These are phyloP conservation scores for Neonectria sp. DNA, from an alignment of 2,329 filamentous ascomycete genomes.

Conservation along the genomic window DNA sequence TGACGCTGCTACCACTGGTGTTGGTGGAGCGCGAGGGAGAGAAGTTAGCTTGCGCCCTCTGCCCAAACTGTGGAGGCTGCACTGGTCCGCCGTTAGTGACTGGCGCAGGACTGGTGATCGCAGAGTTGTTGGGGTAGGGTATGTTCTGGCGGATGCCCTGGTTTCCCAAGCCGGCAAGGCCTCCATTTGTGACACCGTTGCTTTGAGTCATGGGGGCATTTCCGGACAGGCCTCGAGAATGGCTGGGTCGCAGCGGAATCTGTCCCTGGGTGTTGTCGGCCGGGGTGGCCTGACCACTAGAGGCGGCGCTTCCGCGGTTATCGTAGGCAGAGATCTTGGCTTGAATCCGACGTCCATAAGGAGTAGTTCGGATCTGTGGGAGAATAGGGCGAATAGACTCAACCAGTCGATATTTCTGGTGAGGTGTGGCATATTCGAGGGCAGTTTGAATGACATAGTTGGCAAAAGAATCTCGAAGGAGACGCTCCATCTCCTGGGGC, in stretches of 20 bases:
- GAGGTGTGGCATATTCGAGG: constrained; percentile 84
- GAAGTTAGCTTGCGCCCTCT: constrained; percentile 47
- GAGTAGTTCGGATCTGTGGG: constrained; percentile 88
- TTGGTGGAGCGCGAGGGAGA: constrained; percentile 43
- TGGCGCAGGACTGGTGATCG: constrained; percentile 51
- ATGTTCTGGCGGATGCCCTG: constrained; percentile 52
- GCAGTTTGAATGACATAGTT: constrained; percentile 99
- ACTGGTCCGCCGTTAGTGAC: constrained; percentile 41
- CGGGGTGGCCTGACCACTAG: constrained; percentile 66
- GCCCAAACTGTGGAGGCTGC: constrained; percentile 50
- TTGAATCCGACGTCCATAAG: constrained; percentile 93
- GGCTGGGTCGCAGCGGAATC: constrained; percentile 63
- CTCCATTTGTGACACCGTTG: constrained; percentile 48
- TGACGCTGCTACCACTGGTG: constrained; percentile 40
- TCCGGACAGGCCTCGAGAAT: constrained; percentile 60
- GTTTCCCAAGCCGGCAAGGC: constrained; percentile 36
- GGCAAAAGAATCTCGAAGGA: constrained; percentile 92
- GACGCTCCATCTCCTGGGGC: constrained; percentile 84
- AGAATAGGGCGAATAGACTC: constrained; percentile 90
- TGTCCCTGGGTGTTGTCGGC: constrained; percentile 69
- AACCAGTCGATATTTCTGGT: constrained; percentile 82
- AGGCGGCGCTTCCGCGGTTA: constrained; percentile 59
- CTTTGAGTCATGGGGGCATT: constrained; percentile 54
- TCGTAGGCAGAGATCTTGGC: constrained; percentile 84
- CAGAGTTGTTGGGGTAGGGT: constrained; percentile 53